Percentiles rank a stretch among this genome's conserved stretches.
Conservation (phyloP, 2,329 filamentous ascomycete genomes). For the Cladosporium colombiae region DNA sequence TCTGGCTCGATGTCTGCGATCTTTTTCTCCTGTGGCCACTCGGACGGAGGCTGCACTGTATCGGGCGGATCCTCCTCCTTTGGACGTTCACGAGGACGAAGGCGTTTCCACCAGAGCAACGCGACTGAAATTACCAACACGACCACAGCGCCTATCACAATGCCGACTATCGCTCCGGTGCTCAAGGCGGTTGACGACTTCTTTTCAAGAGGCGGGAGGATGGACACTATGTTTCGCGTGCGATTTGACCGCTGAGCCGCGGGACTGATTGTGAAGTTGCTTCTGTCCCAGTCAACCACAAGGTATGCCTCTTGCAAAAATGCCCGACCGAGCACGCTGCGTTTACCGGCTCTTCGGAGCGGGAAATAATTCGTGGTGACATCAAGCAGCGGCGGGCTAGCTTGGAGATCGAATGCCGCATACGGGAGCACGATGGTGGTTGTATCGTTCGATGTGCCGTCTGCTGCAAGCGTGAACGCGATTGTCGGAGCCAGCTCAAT, state of each 20-base stretch:
- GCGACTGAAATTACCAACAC: background rate
- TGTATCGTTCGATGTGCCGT: slow-evolving; percentile 5
- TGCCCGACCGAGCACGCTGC: slow-evolving; percentile 40
- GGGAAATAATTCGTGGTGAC: slow-evolving; percentile 39
- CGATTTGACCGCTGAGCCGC: background rate
- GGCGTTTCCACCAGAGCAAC: slow-evolving; percentile 6
- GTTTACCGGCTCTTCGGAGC: slow-evolving; percentile 39
- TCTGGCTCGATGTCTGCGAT: background rate
- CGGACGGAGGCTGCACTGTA: background rate
- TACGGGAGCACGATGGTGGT: slow-evolving; percentile 39
- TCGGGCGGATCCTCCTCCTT: background rate
- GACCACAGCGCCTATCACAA: background rate
- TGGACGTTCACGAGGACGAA: background rate
- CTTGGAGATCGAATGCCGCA: slow-evolving; percentile 39
- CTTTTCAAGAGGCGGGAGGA: background rate
- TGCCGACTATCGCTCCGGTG: slow-evolving; percentile 7
- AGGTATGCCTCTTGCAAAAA: slow-evolving; percentile 46
- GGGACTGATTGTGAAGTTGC: slow-evolving; percentile 31
- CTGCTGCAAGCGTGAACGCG: slow-evolving; percentile 39
- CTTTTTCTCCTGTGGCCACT: slow-evolving; percentile 1
- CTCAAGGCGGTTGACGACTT: background rate
- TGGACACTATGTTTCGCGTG: background rate
- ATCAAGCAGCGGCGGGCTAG: slow-evolving; percentile 27
- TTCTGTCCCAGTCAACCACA: slow-evolving; percentile 39
- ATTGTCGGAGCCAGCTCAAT: slow-evolving; percentile 39